phyloP scores from a whole-genome alignment of 306 rosid species.

The Lathyrus oleraceus region DNA sequence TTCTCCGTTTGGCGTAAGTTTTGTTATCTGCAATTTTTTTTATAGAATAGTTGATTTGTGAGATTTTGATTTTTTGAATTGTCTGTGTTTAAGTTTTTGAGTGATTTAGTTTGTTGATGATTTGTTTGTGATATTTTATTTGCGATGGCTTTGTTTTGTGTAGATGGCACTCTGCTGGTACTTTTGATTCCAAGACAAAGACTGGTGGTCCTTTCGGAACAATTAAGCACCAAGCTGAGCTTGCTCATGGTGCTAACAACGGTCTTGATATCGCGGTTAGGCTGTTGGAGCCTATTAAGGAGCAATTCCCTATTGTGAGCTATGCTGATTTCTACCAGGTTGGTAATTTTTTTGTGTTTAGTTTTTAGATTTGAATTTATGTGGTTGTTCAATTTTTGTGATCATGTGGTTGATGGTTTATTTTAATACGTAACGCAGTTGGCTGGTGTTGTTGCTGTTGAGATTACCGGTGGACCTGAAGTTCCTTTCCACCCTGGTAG shows the following conservation, averaged over 20 bases:
- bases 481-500: slow-evolving; percentile 95
- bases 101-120: no score
- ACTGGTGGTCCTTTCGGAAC: slow-evolving; percentile 99
- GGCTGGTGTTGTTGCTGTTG: slow-evolving; percentile 95
- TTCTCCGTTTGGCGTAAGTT: slow-evolving; percentile 83
- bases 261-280: slow-evolving; percentile 94
- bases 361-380: background rate
- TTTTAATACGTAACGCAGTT: slow-evolving; percentile 41
- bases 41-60: background rate
- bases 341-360: background rate
- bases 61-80: background rate
- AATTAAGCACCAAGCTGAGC: slow-evolving; percentile 59
- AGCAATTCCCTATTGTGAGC: slow-evolving; percentile 64
- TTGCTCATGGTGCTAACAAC: slow-evolving; percentile 73
- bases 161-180: slow-evolving; percentile 99
- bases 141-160: background rate
- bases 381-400: background rate
- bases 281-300: slow-evolving; percentile 87
- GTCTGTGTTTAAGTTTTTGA: background rate
- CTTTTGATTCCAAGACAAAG: slow-evolving; percentile 60
- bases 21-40: background rate
- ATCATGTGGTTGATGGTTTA: background rate
- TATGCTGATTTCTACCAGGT: slow-evolving; percentile 97
- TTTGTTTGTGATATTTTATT: no score
- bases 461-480: slow-evolving; percentile 94